These are phyloP conservation scores for Dentipellis sp. DNA, from an alignment of 768 basidiomycete species.

Conservation along the genomic window DNA sequence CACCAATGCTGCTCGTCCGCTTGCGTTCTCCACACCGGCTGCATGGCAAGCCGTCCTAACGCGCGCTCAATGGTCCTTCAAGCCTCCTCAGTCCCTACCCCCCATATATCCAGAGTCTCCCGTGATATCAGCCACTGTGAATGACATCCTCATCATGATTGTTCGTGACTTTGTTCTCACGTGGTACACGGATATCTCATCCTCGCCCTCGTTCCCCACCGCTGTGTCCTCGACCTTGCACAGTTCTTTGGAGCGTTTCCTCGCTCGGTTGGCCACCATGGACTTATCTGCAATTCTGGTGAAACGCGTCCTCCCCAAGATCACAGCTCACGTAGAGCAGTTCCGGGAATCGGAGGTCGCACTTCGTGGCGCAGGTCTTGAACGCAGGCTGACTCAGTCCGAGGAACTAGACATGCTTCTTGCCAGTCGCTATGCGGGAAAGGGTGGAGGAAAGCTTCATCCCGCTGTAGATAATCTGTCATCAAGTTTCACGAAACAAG, in stretches of 20 bases:
- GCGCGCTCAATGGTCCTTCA: constrained; percentile 85
- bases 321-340: constrained; percentile 83
- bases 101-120: constrained; percentile 58
- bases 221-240: constrained; percentile 75
- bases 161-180: constrained; percentile 80
- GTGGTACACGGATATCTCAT: constrained; percentile 86
- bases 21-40: constrained; percentile 85
- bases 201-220: constrained; percentile 81
- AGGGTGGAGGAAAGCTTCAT: constrained; percentile 61
- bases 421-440: constrained; percentile 70
- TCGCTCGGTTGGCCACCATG: constrained; percentile 44
- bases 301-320: constrained; percentile 76
- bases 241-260: constrained; percentile 46
- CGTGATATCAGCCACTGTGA: constrained; percentile 59
- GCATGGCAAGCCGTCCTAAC: constrained; percentile 90
- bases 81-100: constrained; percentile 54
- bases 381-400: constrained; percentile 78
- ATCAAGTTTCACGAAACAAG: constrained; percentile 81
- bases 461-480: constrained; percentile 84
- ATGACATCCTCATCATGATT: constrained; percentile 73
- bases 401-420: constrained; percentile 84
- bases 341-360: constrained; percentile 87
- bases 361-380: constrained; percentile 72
- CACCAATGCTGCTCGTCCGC: constrained; percentile 55
- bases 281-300: constrained; percentile 75